Conservation (phyloP, 1,284 basidiomycete genomes). For the Pseudozyma thailandica region DNA sequence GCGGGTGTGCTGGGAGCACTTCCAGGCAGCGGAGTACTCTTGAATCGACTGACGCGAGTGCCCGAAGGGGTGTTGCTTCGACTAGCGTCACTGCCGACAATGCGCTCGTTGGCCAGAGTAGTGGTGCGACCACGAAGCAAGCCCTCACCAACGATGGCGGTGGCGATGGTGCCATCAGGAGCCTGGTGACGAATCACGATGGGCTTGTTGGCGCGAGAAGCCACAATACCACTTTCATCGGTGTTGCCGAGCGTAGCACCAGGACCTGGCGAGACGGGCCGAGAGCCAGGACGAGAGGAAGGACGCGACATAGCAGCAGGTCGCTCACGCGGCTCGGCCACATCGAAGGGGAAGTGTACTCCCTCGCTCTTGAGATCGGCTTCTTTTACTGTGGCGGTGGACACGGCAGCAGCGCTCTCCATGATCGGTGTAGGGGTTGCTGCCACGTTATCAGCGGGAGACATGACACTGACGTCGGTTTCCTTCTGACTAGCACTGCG, state of each 20-base stretch:
- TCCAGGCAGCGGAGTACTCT: slow-evolving; percentile 44
- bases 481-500: slow-evolving; percentile 31
- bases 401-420: slow-evolving; percentile 15
- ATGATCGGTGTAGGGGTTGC: slow-evolving; percentile 17
- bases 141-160: slow-evolving; percentile 53
- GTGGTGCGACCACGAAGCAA: slow-evolving; percentile 47
- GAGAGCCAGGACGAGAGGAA: slow-evolving; percentile 37
- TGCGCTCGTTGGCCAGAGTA: slow-evolving; percentile 14
- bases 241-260: slow-evolving; percentile 6
- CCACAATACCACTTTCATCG: slow-evolving; percentile 16
- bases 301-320: slow-evolving; percentile 14
- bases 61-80: slow-evolving; percentile 48
- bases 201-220: slow-evolving; percentile 50
- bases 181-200: slow-evolving; percentile 53
- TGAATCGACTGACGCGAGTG: slow-evolving; percentile 40
- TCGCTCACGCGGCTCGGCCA: slow-evolving; percentile 8
- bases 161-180: slow-evolving; percentile 43
- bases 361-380: slow-evolving; percentile 13
- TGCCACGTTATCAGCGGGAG: slow-evolving; percentile 3
- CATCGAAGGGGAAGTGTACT: slow-evolving; percentile 26
- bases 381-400: slow-evolving; percentile 9
- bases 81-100: slow-evolving; percentile 25
- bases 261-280: slow-evolving; percentile 37
- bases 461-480: neutral
- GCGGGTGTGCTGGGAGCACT: slow-evolving; percentile 24